Evolutionary conservation across 1,284 basidiomycete species (phyloP).

Genomic region (Boletus hoseneyae): DNA sequence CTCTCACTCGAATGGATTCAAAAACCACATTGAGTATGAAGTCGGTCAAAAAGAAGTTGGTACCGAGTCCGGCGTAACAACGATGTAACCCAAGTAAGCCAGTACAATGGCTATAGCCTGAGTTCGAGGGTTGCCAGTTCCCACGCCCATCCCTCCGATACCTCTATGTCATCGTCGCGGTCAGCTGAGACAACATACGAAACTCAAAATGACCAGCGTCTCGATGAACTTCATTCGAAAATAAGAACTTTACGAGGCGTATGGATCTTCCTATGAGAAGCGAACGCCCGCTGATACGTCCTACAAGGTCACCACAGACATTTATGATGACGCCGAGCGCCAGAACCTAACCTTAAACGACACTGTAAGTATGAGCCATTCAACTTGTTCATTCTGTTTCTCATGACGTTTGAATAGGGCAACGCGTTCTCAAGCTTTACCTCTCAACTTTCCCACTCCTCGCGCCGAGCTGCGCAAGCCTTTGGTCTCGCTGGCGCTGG

Average conservation of each 20-base stretch:
- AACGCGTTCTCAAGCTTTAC: constrained; percentile 65
- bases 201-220: constrained; percentile 72
- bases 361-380: constrained; percentile 46
- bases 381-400: background rate
- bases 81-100: too few species aligned
- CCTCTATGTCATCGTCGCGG: constrained; percentile 36
- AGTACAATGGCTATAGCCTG: too few species aligned
- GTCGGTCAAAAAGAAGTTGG: too few species aligned
- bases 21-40: too few species aligned
- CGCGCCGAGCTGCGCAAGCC: constrained; percentile 62
- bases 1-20: too few species aligned
- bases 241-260: constrained; percentile 74
- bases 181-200: constrained; percentile 69
- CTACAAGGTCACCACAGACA: constrained; percentile 70
- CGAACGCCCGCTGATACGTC: constrained; percentile 7
- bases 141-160: constrained; percentile 10
- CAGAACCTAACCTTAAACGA: constrained; percentile 75
- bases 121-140: background rate
- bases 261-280: constrained; percentile 26
- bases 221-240: constrained; percentile 81
- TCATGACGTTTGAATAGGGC: constrained; percentile 39
- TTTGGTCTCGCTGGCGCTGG: constrained; percentile 62
- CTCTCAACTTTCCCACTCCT: constrained; percentile 56
- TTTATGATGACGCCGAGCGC: constrained; percentile 76
- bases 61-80: too few species aligned